A percentile compares a stretch with the other conserved stretches of the same genome.
These are phyloP conservation scores for Fomes fomentarius DNA, from an alignment of 1,284 basidiomycete genomes.

Conservation along the genomic window DNA sequence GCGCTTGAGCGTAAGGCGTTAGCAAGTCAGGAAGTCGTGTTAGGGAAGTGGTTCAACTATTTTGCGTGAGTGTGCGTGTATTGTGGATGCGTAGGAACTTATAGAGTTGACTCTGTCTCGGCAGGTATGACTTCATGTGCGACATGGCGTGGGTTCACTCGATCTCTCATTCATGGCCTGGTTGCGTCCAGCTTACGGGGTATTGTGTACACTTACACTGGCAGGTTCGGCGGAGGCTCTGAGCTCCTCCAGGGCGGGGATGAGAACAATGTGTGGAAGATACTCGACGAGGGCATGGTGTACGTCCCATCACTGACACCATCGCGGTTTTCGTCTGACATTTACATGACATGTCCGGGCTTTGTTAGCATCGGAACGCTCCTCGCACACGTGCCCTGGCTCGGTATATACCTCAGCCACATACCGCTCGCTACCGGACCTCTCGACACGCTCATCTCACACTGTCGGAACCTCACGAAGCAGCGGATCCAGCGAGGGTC, in stretches of 20 bases:
- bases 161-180: no score
- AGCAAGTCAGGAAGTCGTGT: neutral
- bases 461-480: constrained; percentile 11
- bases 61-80: neutral
- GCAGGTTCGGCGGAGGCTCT: constrained; percentile 24
- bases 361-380: neutral
- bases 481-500: constrained; percentile 17
- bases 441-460: neutral
- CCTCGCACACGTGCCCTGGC: constrained; percentile 17
- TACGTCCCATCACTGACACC: neutral
- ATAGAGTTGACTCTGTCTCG: neutral
- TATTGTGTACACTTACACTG: neutral
- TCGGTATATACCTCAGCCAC: constrained; percentile 1
- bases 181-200: no score
- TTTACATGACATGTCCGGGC: constrained; percentile 1
- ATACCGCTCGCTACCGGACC: constrained; percentile 3
- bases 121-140: no score
- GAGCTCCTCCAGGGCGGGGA: constrained; percentile 24
- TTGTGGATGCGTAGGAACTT: no score
- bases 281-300: constrained; percentile 6
- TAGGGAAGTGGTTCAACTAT: constrained; percentile 2
- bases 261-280: constrained; percentile 6
- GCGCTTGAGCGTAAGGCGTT: neutral
- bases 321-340: no score
- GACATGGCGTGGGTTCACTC: no score